Percentiles rank a stretch among this genome's conserved stretches.
Conservation (phyloP, 352 stramenopile genomes). For the Phytopythium sindhum region DNA sequence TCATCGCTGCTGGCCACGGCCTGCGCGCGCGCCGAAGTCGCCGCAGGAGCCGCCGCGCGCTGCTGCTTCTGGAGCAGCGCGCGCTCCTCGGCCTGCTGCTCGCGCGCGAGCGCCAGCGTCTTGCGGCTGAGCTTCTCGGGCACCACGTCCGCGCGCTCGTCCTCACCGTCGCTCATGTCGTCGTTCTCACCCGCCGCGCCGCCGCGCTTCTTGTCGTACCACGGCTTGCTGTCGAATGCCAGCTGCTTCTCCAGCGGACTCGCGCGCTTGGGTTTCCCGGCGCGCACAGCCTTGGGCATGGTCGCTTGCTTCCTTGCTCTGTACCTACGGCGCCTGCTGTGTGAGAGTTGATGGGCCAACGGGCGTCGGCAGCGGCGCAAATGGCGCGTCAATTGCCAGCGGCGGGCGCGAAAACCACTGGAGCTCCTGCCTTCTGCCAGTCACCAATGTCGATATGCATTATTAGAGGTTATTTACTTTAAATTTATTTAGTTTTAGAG, state of each 20-base stretch:
- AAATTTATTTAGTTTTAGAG: background rate
- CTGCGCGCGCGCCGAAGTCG: slow-evolving; percentile 16
- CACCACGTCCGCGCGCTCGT: slow-evolving; percentile 62
- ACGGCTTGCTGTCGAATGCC: slow-evolving; percentile 82
- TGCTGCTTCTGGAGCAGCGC: slow-evolving; percentile 35
- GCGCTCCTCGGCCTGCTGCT: slow-evolving; percentile 82
- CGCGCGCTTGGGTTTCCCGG: slow-evolving; percentile 79
- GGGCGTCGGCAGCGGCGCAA: background rate
- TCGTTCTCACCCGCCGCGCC: slow-evolving; percentile 36
- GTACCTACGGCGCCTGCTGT: background rate
- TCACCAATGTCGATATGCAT: background rate
- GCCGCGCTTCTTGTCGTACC: slow-evolving; percentile 59
- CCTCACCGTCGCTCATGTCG: slow-evolving; percentile 37
- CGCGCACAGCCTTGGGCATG: slow-evolving; percentile 65
- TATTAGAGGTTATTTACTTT: background rate
- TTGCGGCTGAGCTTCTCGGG: slow-evolving; percentile 80
- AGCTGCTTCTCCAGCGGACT: slow-evolving; percentile 87
- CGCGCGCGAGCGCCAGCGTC: slow-evolving; percentile 67
- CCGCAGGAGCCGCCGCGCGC: background rate
- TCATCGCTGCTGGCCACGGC: slow-evolving; percentile 62
- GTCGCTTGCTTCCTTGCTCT: background rate
- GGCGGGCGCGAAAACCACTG: background rate
- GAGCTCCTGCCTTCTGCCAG: background rate
- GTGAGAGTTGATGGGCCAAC: too few species aligned
- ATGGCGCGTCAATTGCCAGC: background rate